These are phyloP conservation scores for Teratosphaeria viscida DNA, from an alignment of 2,329 filamentous ascomycete species.

Conservation along the genomic window DNA sequence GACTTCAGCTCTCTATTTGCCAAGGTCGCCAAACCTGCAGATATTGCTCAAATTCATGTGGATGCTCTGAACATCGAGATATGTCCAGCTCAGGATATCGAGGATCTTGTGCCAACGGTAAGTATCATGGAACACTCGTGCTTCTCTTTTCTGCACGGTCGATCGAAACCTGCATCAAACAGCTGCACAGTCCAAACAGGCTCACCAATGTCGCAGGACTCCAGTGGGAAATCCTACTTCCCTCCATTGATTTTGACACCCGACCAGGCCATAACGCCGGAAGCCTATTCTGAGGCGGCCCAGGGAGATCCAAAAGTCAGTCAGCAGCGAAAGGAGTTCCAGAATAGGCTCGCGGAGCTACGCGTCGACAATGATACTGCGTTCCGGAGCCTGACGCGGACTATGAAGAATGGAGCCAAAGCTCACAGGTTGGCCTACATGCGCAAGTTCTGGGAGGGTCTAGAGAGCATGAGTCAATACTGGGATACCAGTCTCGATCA, in stretches of 20 bases:
- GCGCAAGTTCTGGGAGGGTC: slow-evolving; percentile 49
- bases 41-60: slow-evolving; percentile 31
- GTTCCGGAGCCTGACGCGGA: slow-evolving; percentile 45
- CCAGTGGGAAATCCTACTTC: slow-evolving; percentile 27
- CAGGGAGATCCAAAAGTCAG: slow-evolving; percentile 1
- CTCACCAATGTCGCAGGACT: slow-evolving; percentile 2
- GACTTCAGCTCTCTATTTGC: slow-evolving; percentile 36
- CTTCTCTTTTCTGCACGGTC: no score
- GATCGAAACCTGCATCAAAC: not conserved
- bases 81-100: slow-evolving; percentile 26
- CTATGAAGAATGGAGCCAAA: slow-evolving; percentile 29
- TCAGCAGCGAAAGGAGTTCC: slow-evolving; percentile 10
- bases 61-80: slow-evolving; percentile 34
- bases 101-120: slow-evolving; percentile 28
- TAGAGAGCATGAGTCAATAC: slow-evolving; percentile 51
- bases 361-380: slow-evolving; percentile 45
- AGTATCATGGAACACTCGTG: not conserved
- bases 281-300: slow-evolving; percentile 8
- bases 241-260: slow-evolving; percentile 19
- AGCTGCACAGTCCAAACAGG: not conserved
- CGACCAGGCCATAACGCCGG: slow-evolving; percentile 20
- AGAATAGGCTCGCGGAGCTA: slow-evolving; percentile 39
- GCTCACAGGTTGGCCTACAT: slow-evolving; percentile 45
- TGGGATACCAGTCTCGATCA: slow-evolving; percentile 52
- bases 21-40: slow-evolving; percentile 30